Percentiles rank a stretch among this genome's conserved stretches.
Evolutionary conservation across 768 basidiomycete genomes (phyloP).

Genomic region (Paxillus involutus): DNA sequence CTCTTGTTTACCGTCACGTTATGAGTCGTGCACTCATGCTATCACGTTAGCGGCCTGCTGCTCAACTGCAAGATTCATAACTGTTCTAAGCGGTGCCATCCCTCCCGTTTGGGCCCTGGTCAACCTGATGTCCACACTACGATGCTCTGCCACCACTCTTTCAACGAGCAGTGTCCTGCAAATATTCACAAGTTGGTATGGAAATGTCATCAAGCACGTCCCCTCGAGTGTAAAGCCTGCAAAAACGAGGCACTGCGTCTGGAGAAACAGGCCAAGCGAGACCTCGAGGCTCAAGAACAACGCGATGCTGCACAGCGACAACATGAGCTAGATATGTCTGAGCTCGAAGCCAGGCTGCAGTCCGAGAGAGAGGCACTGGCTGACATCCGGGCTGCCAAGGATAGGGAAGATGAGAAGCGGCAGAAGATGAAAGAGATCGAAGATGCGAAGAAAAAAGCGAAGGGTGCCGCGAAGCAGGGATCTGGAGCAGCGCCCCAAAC

Average conservation of each 20-base stretch:
- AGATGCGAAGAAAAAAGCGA: conserved; percentile 17
- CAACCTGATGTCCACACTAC: conserved; percentile 18
- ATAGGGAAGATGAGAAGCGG: conserved; percentile 34
- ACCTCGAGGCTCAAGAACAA: conserved; percentile 41
- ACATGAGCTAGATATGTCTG: conserved; percentile 42
- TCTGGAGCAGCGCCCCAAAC: not conserved
- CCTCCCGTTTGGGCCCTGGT: conserved; percentile 49
- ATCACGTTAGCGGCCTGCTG: conserved; percentile 39
- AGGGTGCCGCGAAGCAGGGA: conserved; percentile 7
- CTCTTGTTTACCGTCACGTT: not conserved
- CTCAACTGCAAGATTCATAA: conserved; percentile 52
- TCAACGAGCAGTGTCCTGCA: conserved; percentile 39
- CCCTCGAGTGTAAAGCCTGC: conserved; percentile 44
- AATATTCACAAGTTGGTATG: conserved; percentile 43
- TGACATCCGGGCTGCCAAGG: conserved; percentile 35
- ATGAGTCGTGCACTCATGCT: not conserved
- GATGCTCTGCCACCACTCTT: conserved; percentile 42
- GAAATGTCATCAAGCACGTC: conserved; percentile 42
- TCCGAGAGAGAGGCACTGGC: conserved; percentile 26
- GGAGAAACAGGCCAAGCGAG: conserved; percentile 39
- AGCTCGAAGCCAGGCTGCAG: conserved; percentile 41
- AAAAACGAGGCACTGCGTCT: conserved; percentile 41
- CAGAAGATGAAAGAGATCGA: conserved; percentile 48
- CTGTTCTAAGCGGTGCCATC: conserved; percentile 65
- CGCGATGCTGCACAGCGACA: conserved; percentile 45